Evolutionary conservation across 1,284 basidiomycete genomes (phyloP).

Genomic region (Somion occarium): DNA sequence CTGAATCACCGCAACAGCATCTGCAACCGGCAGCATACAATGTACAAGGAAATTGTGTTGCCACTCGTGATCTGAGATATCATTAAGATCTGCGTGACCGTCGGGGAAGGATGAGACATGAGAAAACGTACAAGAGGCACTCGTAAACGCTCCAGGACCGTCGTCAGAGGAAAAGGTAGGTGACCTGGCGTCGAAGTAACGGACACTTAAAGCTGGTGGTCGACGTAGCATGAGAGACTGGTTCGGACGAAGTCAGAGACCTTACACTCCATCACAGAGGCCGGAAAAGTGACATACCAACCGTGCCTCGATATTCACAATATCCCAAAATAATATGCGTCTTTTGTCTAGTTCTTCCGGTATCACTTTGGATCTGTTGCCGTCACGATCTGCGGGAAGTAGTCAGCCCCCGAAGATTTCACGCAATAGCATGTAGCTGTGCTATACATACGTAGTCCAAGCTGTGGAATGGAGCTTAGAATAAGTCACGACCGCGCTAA

Average conservation of each 20-base stretch:
- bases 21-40: slow-evolving; percentile 25
- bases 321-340: slow-evolving; percentile 55
- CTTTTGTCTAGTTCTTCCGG: slow-evolving; percentile 49
- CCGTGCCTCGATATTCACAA: slow-evolving; percentile 48
- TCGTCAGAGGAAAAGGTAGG: slow-evolving; percentile 14
- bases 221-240: slow-evolving; percentile 27
- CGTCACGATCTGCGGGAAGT: slow-evolving; percentile 47
- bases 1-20: slow-evolving; percentile 18
- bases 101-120: slow-evolving; percentile 7
- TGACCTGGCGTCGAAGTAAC: slow-evolving; percentile 25
- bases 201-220: slow-evolving; percentile 24
- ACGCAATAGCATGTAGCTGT: neutral
- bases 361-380: slow-evolving; percentile 47
- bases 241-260: too few species aligned
- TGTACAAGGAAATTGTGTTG: slow-evolving; percentile 24
- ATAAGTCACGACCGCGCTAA: slow-evolving; percentile 3
- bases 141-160: slow-evolving; percentile 6
- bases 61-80: slow-evolving; percentile 25
- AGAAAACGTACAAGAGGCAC: slow-evolving; percentile 15
- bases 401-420: slow-evolving; percentile 2
- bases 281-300: slow-evolving; percentile 29
- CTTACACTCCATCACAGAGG: too few species aligned
- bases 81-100: neutral
- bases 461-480: slow-evolving; percentile 31
- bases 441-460: slow-evolving; percentile 48